Percentiles rank a stretch among this genome's conserved stretches.
Conservation (phyloP, 192 early-diverging fungal species). For the Coemansia sp. region DNA sequence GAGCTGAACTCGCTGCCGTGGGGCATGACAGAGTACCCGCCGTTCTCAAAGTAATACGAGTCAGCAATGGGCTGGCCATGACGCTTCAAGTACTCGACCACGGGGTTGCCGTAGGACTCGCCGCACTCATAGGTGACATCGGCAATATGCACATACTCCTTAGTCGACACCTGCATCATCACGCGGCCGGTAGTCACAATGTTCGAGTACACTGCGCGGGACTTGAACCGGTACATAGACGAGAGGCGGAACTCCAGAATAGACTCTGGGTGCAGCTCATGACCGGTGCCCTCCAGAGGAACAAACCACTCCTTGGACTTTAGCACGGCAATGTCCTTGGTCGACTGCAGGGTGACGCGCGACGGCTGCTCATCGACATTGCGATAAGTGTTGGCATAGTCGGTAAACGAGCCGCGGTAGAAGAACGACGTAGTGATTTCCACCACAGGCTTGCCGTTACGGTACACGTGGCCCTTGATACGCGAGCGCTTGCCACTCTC, state of each 20-base stretch:
- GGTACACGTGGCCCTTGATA: conserved; percentile 79
- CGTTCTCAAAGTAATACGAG: conserved; percentile 85
- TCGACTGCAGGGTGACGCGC: conserved; percentile 63
- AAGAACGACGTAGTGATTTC: conserved; percentile 91
- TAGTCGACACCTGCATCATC: conserved; percentile 78
- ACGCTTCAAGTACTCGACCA: conserved; percentile 87
- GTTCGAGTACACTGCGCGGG: conserved; percentile 63
- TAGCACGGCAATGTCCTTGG: conserved; percentile 90
- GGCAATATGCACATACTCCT: conserved; percentile 83
- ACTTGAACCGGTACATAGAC: conserved; percentile 55
- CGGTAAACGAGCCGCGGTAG: conserved; percentile 87
- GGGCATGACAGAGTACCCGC: conserved; percentile 79
- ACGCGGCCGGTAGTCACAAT: conserved; percentile 76
- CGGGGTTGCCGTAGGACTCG: conserved; percentile 83
- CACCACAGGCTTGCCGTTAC: conserved; percentile 74
- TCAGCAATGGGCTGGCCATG: conserved; percentile 85
- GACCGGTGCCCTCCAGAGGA: conserved; percentile 29
- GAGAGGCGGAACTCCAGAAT: conserved; percentile 57
- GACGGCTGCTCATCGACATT: conserved; percentile 81
- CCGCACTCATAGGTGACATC: conserved; percentile 75
- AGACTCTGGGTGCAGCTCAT: conserved; percentile 65
- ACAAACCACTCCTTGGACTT: conserved; percentile 89
- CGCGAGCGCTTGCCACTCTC: conserved; percentile 92
- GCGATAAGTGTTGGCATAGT: conserved; percentile 89
- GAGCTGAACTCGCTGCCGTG: conserved; percentile 81